Percentiles rank a stretch among this genome's conserved stretches.
Conservation (phyloP, 2,329 filamentous ascomycete genomes). For the Epichloe sylvatica region DNA sequence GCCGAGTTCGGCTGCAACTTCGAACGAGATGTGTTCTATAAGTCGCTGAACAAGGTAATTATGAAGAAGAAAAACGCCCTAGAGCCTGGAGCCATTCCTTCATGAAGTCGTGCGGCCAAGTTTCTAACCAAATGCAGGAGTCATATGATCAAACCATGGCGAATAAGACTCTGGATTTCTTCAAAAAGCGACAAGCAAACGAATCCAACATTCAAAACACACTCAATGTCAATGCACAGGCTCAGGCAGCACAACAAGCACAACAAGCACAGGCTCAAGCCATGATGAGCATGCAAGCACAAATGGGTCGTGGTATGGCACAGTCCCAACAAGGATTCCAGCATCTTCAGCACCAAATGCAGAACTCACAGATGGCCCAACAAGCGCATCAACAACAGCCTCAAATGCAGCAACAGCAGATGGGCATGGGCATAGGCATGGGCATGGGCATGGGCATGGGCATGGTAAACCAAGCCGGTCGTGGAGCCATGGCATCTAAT, state of each 20-base stretch:
- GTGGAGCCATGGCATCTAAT: constrained; percentile 26
- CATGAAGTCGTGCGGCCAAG: neutral
- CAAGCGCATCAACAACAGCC: constrained; percentile 14
- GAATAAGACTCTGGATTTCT: constrained; percentile 33
- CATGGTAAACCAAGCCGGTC: constrained; percentile 23
- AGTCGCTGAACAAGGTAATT: constrained; percentile 33
- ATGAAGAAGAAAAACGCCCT: neutral
- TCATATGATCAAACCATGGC: constrained; percentile 36
- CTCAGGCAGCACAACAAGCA: constrained; percentile 16
- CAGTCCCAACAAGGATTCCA: constrained; percentile 41
- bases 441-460: constrained; percentile 28
- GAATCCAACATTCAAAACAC: constrained; percentile 34
- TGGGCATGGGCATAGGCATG: constrained; percentile 18
- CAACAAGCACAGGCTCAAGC: constrained; percentile 26
- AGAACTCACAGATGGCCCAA: constrained; percentile 36
- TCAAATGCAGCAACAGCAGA: constrained; percentile 16
- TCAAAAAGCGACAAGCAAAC: constrained; percentile 36
- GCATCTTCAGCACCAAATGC: constrained; percentile 45
- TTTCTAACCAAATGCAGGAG: constrained; percentile 22
- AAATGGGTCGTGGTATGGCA: constrained; percentile 37
- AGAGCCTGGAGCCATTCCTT: neutral
- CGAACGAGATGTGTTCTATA: constrained; percentile 34
- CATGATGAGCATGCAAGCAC: constrained; percentile 39
- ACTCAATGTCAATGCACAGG: constrained; percentile 31
- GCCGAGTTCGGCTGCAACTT: constrained; percentile 29